Percentiles rank a stretch among this genome's conserved stretches.
Evolutionary conservation across 1,139 yeast species (phyloP).

Genomic region (Williopsis jadinii): DNA sequence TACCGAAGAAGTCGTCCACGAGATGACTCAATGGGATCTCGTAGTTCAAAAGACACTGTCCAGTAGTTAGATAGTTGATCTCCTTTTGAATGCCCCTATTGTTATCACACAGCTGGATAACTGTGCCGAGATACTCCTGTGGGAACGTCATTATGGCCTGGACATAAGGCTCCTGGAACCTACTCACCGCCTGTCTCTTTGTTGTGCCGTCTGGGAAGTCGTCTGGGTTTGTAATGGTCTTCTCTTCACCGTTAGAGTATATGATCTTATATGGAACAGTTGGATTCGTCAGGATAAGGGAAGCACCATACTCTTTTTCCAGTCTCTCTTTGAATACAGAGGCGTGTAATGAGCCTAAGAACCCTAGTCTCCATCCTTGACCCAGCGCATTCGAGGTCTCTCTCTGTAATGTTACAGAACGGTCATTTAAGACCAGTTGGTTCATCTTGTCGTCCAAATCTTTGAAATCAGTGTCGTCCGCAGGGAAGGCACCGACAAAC

Average conservation of each 20-base stretch:
- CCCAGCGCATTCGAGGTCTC: constrained; percentile 95
- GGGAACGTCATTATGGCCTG: constrained; percentile 91
- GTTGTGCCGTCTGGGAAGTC: constrained; percentile 68
- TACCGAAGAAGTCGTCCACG: constrained; percentile 93
- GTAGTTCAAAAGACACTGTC: constrained; percentile 77
- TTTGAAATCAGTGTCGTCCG: constrained; percentile 88
- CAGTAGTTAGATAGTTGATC: constrained; percentile 68
- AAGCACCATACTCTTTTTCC: constrained; percentile 91
- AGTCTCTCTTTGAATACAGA: constrained; percentile 88
- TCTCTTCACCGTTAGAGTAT: constrained; percentile 56
- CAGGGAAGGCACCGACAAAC: constrained; percentile 96
- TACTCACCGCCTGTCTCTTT: constrained; percentile 39
- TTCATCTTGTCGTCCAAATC: constrained; percentile 86
- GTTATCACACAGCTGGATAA: constrained; percentile 77
- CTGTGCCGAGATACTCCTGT: constrained; percentile 78
- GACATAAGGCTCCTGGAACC: constrained; percentile 81
- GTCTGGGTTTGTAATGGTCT: constrained; percentile 78
- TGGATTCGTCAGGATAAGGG: constrained; percentile 88
- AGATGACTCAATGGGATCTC: constrained; percentile 80
- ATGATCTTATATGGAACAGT: constrained; percentile 86
- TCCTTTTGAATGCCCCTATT: constrained; percentile 82
- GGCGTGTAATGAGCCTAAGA: constrained; percentile 90
- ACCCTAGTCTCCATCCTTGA: constrained; percentile 96
- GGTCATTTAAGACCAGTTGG: constrained; percentile 81
- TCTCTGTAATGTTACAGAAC: constrained; percentile 82